These are phyloP conservation scores for Elsinoe australis DNA, from an alignment of 2,329 filamentous ascomycete species.

Conservation along the genomic window DNA sequence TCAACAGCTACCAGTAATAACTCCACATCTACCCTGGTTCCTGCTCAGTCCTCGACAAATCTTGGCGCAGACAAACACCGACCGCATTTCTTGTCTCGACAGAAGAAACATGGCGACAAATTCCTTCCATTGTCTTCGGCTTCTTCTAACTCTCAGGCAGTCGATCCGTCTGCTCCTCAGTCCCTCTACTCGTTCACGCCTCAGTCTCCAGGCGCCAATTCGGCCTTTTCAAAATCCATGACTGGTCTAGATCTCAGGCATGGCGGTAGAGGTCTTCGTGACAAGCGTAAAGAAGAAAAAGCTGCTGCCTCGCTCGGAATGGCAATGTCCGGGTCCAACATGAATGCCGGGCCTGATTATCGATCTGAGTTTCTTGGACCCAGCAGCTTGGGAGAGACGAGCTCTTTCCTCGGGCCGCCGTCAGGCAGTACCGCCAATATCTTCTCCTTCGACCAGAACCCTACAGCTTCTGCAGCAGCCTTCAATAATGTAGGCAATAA, in stretches of 20 bases:
- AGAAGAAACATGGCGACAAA: constrained; percentile 63
- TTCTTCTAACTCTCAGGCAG: constrained; percentile 66
- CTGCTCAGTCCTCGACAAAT: constrained; percentile 34
- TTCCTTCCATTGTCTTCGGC: constrained; percentile 67
- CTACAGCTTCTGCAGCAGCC: constrained; percentile 31
- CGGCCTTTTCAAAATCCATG: constrained; percentile 71
- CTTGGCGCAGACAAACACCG: constrained; percentile 59
- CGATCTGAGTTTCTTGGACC: constrained; percentile 23
- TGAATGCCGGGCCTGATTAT: constrained; percentile 16
- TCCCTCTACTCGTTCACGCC: constrained; percentile 76
- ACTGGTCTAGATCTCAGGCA: constrained; percentile 72
- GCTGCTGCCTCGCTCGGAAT: constrained; percentile 32
- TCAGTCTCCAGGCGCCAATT: constrained; percentile 59
- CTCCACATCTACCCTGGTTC: constrained; percentile 68
- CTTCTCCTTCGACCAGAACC: constrained; percentile 30
- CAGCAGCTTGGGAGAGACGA: constrained; percentile 19
- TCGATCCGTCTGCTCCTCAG: constrained; percentile 65
- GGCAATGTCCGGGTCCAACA: constrained; percentile 26
- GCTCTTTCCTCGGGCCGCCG: constrained; percentile 23
- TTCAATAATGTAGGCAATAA: constrained; percentile 39
- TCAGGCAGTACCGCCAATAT: constrained; percentile 25
- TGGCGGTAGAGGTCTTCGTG: constrained; percentile 65
- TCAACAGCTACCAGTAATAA: constrained; percentile 57
- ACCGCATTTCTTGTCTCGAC: constrained; percentile 70
- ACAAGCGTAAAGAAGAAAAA: constrained; percentile 58